These are phyloP conservation scores for Physocladia obscura DNA, from an alignment of 192 early-diverging fungal species.

Conservation along the genomic window DNA sequence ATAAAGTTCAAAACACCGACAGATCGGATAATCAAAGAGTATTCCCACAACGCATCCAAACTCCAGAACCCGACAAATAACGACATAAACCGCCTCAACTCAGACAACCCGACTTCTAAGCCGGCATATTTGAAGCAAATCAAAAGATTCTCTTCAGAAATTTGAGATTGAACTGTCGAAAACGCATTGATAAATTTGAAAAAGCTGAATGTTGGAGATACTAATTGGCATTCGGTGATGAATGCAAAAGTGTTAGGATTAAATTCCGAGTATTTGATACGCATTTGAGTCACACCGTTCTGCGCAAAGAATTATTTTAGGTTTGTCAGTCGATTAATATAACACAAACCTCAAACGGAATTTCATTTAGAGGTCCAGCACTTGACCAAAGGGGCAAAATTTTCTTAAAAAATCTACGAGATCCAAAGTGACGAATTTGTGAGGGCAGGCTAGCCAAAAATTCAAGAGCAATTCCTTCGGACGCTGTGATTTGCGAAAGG, in stretches of 20 bases:
- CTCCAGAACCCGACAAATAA: slow-evolving; percentile 17
- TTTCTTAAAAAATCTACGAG: slow-evolving; percentile 13
- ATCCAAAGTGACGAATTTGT: neutral
- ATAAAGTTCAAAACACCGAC: slow-evolving; percentile 17
- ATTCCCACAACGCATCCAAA: neutral
- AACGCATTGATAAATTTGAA: slow-evolving; percentile 20
- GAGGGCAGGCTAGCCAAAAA: slow-evolving; percentile 2
- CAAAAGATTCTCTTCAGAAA: slow-evolving; percentile 13
- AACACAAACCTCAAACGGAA: too few species aligned
- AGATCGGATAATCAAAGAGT: neutral
- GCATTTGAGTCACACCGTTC: slow-evolving; percentile 10
- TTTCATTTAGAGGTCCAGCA: neutral
- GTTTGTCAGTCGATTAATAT: too few species aligned
- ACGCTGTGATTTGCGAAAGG: neutral
- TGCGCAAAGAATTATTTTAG: neutral
- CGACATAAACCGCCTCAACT: neutral
- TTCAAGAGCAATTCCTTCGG: neutral
- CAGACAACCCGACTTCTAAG: neutral
- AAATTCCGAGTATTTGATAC: neutral
- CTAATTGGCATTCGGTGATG: slow-evolving; percentile 7
- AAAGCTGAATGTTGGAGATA: slow-evolving; percentile 18
- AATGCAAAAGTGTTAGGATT: slow-evolving; percentile 13
- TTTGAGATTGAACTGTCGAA: neutral
- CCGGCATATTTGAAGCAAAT: slow-evolving; percentile 19
- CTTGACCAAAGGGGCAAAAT: slow-evolving; percentile 10